Conservation (phyloP, 2,329 filamentous ascomycete species). For the Calonectria pseudoturangicola region DNA sequence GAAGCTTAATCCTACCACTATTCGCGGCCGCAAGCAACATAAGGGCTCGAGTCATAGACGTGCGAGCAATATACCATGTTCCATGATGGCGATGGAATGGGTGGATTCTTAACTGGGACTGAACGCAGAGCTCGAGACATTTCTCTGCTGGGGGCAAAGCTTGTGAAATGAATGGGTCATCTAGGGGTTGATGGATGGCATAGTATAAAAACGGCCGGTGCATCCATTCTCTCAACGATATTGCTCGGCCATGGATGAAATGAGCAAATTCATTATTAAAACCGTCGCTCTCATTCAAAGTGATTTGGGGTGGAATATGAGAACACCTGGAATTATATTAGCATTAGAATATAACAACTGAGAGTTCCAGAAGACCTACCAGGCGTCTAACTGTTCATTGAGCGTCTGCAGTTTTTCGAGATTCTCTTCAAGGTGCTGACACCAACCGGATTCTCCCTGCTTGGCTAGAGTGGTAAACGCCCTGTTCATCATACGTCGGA, state of each 20-base stretch:
- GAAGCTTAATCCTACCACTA: conserved; percentile 9
- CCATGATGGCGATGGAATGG: conserved; percentile 51
- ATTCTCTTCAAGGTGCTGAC: conserved; percentile 28
- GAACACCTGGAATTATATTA: conserved; percentile 22
- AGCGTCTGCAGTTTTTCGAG: conserved; percentile 22
- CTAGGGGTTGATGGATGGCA: conserved; percentile 35
- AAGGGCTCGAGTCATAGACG: conserved; percentile 20
- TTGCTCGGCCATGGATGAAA: conserved; percentile 20
- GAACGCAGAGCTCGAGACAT: conserved; percentile 34
- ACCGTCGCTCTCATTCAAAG: conserved; percentile 1
- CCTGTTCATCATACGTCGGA: conserved; percentile 64
- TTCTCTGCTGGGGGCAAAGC: conserved; percentile 43
- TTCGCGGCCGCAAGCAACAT: conserved; percentile 32
- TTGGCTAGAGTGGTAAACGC: conserved; percentile 58
- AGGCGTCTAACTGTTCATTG: conserved; percentile 27
- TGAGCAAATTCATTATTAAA: conserved; percentile 35
- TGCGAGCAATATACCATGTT: conserved; percentile 49
- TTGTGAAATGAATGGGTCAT: conserved; percentile 44
- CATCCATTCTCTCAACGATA: conserved; percentile 33
- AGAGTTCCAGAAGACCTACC: neutral
- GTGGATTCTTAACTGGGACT: neutral
- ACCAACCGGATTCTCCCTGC: conserved; percentile 44
- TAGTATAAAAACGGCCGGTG: conserved; percentile 40
- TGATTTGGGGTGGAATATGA: conserved; percentile 35
- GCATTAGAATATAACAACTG: neutral